phyloP scores from a whole-genome alignment of 768 basidiomycete species.

The Leccinum broughii region DNA sequence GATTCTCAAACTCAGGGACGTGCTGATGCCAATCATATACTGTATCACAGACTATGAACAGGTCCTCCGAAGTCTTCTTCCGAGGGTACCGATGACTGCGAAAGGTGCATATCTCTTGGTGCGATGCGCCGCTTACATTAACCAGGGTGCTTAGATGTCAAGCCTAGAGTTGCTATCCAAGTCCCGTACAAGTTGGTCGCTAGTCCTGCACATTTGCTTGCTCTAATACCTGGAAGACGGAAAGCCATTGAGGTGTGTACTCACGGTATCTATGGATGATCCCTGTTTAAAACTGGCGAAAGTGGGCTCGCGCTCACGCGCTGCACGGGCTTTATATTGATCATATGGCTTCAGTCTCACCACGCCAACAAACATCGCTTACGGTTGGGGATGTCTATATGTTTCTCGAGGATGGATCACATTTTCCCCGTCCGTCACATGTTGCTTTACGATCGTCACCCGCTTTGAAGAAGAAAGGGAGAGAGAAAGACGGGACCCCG shows the following conservation, averaged over 20 bases:
- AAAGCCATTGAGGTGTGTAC: constrained; percentile 49
- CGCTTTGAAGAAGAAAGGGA: constrained; percentile 29
- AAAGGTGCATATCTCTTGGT: constrained; percentile 34
- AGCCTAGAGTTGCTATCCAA: constrained; percentile 27
- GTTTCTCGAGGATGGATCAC: constrained; percentile 44
- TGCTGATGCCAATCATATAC: neutral
- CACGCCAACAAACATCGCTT: constrained; percentile 26
- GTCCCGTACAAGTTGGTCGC: constrained; percentile 42
- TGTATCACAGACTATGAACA: constrained; percentile 33
- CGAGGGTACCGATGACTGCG: constrained; percentile 44
- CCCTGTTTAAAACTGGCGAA: constrained; percentile 5
- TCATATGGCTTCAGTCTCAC: constrained; percentile 21
- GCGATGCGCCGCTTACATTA: neutral
- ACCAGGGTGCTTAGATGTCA: constrained; percentile 34
- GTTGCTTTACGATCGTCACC: constrained; percentile 5
- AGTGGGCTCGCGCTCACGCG: constrained; percentile 50
- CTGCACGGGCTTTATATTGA: constrained; percentile 40
- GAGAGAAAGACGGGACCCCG: constrained; percentile 25
- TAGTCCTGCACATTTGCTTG: constrained; percentile 35
- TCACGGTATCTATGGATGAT: neutral
- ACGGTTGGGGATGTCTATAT: constrained; percentile 44
- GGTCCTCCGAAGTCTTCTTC: constrained; percentile 37
- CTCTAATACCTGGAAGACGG: constrained; percentile 42
- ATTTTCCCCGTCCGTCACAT: constrained; percentile 36
- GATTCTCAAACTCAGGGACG: constrained; percentile 2